A percentile compares a stretch with the other conserved stretches of the same genome.
phyloP scores from a whole-genome alignment of 1,284 basidiomycete species.

The Leccinum griseonigrum region DNA sequence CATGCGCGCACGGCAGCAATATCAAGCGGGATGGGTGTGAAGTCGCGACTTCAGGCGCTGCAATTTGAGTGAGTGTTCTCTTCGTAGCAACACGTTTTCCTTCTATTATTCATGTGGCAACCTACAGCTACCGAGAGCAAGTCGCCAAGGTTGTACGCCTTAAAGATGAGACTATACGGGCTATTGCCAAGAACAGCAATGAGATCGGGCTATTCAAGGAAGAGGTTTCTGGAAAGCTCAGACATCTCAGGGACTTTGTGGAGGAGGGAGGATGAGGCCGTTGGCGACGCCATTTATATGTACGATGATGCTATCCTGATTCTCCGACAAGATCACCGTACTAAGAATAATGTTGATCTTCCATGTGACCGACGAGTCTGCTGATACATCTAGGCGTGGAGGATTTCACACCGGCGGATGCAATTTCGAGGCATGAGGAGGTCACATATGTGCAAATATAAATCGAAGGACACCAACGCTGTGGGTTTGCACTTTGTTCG shows the following conservation, averaged over 20 bases:
- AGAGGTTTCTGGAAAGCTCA: constrained; percentile 65
- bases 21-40: constrained; percentile 73
- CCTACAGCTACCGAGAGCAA: constrained; percentile 68
- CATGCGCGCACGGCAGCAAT: constrained; percentile 72
- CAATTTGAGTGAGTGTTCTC: constrained; percentile 49
- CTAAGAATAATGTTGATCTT: neutral
- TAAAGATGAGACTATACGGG: constrained; percentile 72
- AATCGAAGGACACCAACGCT: neutral
- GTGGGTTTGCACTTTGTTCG: neutral
- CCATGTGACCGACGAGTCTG: neutral
- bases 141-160: constrained; percentile 66
- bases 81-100: neutral
- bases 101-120: constrained; percentile 3
- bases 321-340: neutral
- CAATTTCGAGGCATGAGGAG: constrained; percentile 2
- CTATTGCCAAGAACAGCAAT: constrained; percentile 78
- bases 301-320: neutral
- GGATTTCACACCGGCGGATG: constrained; percentile 6
- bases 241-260: constrained; percentile 63
- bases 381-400: neutral
- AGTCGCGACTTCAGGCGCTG: constrained; percentile 68
- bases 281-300: neutral
- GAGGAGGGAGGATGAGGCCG: constrained; percentile 44
- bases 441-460: neutral
- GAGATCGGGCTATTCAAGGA: constrained; percentile 78